These are phyloP conservation scores for Aspergillus floridensis DNA, from an alignment of 2,329 filamentous ascomycete species.

Conservation along the genomic window DNA sequence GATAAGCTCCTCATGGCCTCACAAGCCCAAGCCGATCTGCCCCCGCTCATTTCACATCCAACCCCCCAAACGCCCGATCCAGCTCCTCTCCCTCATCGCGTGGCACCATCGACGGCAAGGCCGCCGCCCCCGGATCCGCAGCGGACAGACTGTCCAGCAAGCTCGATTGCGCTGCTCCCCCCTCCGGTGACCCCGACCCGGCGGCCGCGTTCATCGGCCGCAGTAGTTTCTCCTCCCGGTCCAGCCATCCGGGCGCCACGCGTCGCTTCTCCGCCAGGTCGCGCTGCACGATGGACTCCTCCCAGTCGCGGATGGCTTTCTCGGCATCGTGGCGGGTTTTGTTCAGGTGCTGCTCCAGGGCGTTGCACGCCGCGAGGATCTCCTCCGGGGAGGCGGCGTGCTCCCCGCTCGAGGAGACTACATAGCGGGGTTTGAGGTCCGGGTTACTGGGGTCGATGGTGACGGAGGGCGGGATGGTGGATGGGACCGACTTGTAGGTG, in stretches of 20 bases:
- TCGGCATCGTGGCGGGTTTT: slow-evolving; percentile 68
- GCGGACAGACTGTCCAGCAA: slow-evolving; percentile 38
- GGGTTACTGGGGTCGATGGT: slow-evolving; percentile 51
- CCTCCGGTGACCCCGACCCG: slow-evolving; percentile 8
- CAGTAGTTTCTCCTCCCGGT: slow-evolving; percentile 59
- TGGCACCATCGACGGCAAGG: slow-evolving; percentile 41
- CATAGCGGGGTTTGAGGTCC: slow-evolving; percentile 61
- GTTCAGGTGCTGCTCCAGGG: slow-evolving; percentile 72
- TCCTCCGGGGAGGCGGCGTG: slow-evolving; percentile 83
- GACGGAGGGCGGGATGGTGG: slow-evolving; percentile 73
- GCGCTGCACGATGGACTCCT: slow-evolving; percentile 59
- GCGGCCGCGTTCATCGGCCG: slow-evolving; percentile 44
- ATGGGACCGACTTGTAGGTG: slow-evolving; percentile 88
- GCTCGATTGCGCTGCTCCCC: slow-evolving; percentile 22
- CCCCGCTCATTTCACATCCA: slow-evolving; percentile 41
- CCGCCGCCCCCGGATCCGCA: slow-evolving; percentile 30
- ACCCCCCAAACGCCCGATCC: slow-evolving; percentile 53
- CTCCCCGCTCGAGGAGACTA: slow-evolving; percentile 73
- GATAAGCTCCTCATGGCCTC: background rate
- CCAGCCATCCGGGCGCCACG: slow-evolving; percentile 64
- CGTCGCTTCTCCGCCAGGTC: slow-evolving; percentile 63
- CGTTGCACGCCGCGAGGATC: slow-evolving; percentile 77
- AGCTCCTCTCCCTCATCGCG: slow-evolving; percentile 52
- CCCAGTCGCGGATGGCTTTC: slow-evolving; percentile 64
- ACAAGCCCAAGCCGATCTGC: background rate